Evolutionary conservation across 2,329 filamentous ascomycete species (phyloP).

Genomic region (Colletotrichum camelliae): DNA sequence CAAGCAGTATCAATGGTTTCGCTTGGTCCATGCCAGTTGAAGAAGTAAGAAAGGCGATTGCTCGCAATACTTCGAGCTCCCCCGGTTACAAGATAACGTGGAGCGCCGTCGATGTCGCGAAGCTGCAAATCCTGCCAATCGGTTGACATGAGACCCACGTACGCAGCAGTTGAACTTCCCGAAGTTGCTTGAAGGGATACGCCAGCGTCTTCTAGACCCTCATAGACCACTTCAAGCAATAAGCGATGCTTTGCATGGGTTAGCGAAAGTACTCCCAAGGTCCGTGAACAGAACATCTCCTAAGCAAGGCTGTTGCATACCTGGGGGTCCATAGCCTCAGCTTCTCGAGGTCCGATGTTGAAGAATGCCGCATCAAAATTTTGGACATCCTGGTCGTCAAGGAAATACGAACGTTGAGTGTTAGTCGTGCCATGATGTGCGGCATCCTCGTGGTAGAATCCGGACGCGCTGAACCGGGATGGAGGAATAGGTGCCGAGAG

Average conservation of each 20-base stretch:
- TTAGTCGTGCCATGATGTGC: conserved; percentile 23
- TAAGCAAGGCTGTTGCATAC: conserved; percentile 24
- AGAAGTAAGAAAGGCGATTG: conserved; percentile 45
- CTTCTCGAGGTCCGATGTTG: conserved; percentile 30
- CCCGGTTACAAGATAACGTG: conserved; percentile 35
- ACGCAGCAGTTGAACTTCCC: conserved; percentile 6
- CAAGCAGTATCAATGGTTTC: conserved; percentile 52
- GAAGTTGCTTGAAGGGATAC: neutral
- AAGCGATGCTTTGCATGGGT: conserved; percentile 27
- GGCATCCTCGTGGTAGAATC: neutral
- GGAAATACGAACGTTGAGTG: conserved; percentile 19
- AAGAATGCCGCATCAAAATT: conserved; percentile 34
- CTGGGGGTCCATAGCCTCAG: conserved; percentile 36
- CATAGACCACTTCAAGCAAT: conserved; percentile 38
- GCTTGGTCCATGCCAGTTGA: conserved; percentile 42
- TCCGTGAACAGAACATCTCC: conserved; percentile 28
- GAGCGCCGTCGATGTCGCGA: conserved; percentile 27
- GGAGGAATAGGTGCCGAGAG: neutral
- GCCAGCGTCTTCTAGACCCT: conserved; percentile 30
- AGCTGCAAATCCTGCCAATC: conserved; percentile 32
- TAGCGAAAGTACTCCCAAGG: neutral
- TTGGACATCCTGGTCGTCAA: conserved; percentile 23
- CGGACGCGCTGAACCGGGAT: neutral
- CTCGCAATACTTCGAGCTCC: conserved; percentile 37
- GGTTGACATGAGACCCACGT: conserved; percentile 25